Evolutionary conservation across 192 early-diverging fungal species (phyloP).

Genomic region (Rhizophagus prolifer): DNA sequence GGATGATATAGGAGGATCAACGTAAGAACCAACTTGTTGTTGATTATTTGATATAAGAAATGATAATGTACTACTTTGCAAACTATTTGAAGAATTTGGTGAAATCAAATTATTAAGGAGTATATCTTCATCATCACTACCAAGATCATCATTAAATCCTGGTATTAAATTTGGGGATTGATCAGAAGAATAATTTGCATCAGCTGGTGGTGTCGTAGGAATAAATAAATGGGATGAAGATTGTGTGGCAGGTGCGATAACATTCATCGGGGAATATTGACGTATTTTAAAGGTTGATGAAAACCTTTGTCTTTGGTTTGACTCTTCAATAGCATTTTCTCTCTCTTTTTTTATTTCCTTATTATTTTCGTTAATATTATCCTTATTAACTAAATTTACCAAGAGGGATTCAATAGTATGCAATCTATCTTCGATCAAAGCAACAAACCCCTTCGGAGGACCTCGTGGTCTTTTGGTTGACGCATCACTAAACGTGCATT

Average conservation of each 20-base stretch:
- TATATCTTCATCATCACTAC: conserved; percentile 25
- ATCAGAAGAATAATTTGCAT: conserved; percentile 3
- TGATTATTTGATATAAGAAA: conserved; percentile 4
- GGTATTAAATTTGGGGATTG: not conserved
- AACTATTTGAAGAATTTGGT: not conserved
- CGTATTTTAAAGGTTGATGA: conserved; percentile 24
- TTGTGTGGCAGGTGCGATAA: not conserved
- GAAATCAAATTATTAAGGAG: conserved; percentile 16
- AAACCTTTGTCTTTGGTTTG: conserved; percentile 8
- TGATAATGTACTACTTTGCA: conserved; percentile 9
- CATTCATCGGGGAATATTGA: conserved; percentile 19
- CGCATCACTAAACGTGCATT: conserved; percentile 22
- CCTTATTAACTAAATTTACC: conserved; percentile 48
- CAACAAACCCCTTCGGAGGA: conserved; percentile 67
- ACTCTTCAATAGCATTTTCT: conserved; percentile 1
- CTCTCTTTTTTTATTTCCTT: conserved; percentile 27
- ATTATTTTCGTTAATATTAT: conserved; percentile 28
- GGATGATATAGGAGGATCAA: conserved; percentile 19
- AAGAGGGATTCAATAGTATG: conserved; percentile 55
- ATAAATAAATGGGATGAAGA: not conserved
- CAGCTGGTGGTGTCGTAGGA: conserved; percentile 21
- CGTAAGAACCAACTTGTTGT: not conserved
- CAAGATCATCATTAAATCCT: conserved; percentile 21
- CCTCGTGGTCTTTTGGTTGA: conserved; percentile 37
- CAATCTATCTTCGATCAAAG: conserved; percentile 55